These are phyloP conservation scores for Puccinellia tenuiflora DNA, from an alignment of 176 grass and related monocot genomes.

Conservation along the genomic window DNA sequence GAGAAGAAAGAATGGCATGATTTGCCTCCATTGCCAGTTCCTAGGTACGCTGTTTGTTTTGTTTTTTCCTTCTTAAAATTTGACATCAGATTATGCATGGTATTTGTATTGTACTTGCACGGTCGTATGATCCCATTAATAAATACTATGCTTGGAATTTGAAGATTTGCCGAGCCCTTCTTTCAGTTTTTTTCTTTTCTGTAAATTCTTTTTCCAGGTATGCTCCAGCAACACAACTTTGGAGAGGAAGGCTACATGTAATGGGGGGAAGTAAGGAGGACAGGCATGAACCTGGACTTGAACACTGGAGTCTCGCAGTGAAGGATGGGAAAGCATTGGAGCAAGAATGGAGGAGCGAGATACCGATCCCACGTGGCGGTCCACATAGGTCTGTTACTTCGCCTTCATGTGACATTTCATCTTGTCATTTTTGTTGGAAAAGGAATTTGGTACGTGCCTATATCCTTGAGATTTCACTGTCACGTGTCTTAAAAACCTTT, in stretches of 20 bases:
- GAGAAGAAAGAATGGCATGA: conserved; percentile 78
- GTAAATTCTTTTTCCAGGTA: conserved; percentile 51
- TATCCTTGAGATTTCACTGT: neutral
- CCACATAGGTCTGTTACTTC: conserved; percentile 71
- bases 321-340: conserved; percentile 91
- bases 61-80: neutral
- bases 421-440: conserved; percentile 12
- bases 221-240: conserved; percentile 97
- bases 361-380: conserved; percentile 85
- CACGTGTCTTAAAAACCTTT: neutral
- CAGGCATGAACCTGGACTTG: conserved; percentile 75
- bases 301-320: conserved; percentile 90
- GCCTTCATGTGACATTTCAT: conserved; percentile 6
- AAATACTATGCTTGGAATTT: neutral
- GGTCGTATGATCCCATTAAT: neutral
- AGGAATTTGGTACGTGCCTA: neutral
- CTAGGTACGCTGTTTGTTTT: conserved; percentile 50
- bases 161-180: neutral
- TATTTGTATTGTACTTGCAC: conserved; percentile 4
- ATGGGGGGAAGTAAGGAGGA: conserved; percentile 99
- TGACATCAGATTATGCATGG: neutral
- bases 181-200: neutral
- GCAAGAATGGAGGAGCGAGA: conserved; percentile 73
- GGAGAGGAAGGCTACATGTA: conserved; percentile 90
- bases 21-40: conserved; percentile 77